Percentiles rank a stretch among this genome's conserved stretches.
phyloP scores from a whole-genome alignment of 306 rosid genomes.

The Sphenostylis stenocarpa region DNA sequence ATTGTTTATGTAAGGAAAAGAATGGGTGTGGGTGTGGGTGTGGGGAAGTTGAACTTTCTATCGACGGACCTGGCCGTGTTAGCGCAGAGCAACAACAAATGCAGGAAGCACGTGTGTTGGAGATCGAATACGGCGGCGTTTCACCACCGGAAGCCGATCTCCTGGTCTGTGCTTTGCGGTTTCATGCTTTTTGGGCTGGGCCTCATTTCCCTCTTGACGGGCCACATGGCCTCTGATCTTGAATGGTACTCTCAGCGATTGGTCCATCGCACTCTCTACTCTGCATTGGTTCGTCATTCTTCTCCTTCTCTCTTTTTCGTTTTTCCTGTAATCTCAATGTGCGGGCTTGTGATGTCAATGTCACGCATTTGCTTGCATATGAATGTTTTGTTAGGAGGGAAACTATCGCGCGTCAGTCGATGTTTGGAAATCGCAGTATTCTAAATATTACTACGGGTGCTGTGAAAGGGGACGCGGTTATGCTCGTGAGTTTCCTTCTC shows the following conservation, averaged over 20 bases:
- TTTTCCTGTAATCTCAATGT: not conserved
- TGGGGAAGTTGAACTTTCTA: constrained; percentile 60
- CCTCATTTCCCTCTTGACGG: constrained; percentile 79
- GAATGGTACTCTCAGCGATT: constrained; percentile 91
- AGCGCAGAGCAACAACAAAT: constrained; percentile 35
- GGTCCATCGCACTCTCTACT: constrained; percentile 59
- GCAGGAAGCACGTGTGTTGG: constrained; percentile 47
- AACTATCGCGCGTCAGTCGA: constrained; percentile 57
- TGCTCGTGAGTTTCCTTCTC: constrained; percentile 55
- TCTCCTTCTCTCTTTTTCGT: not conserved
- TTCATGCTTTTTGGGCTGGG: constrained; percentile 82
- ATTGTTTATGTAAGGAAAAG: constrained; percentile 1
- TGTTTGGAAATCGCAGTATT: constrained; percentile 81
- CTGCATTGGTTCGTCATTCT: constrained; percentile 50
- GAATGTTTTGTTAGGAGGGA: constrained; percentile 43
- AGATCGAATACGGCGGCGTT: constrained; percentile 41
- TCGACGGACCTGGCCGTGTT: constrained; percentile 69
- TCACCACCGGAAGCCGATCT: constrained; percentile 50
- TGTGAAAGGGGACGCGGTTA: constrained; percentile 64
- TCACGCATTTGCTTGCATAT: not conserved
- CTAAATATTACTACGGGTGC: constrained; percentile 73
- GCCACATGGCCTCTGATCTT: constrained; percentile 92
- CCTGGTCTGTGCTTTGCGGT: constrained; percentile 72
- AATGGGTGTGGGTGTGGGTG: constrained; percentile 58
- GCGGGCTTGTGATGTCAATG: not conserved